Percentiles rank a stretch among this genome's conserved stretches.
Conservation (phyloP, 805 yeast species). For the Metschnikowia gelsemii region DNA sequence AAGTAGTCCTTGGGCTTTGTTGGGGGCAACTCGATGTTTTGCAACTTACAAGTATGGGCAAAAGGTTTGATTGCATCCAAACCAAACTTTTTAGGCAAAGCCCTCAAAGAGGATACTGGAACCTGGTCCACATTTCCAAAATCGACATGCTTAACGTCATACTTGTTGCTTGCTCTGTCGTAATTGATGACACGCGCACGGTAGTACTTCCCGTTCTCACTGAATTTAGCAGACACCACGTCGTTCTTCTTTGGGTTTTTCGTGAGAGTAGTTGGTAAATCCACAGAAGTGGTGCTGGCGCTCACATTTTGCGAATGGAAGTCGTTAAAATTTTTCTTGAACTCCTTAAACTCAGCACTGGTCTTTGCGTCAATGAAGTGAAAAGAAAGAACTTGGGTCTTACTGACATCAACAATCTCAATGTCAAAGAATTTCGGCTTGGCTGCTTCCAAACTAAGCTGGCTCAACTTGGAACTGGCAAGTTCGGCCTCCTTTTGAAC, state of each 20-base stretch:
- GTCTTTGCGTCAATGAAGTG: constrained; percentile 43
- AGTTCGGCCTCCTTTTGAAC: constrained; percentile 29
- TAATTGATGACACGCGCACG: constrained; percentile 53
- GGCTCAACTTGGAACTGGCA: constrained; percentile 21
- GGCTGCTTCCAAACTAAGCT: constrained; percentile 24
- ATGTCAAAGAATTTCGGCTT: constrained; percentile 51
- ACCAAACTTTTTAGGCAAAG: constrained; percentile 52
- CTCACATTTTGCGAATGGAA: constrained; percentile 41
- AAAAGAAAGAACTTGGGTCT: constrained; percentile 45
- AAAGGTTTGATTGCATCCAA: constrained; percentile 45
- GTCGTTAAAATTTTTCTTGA: constrained; percentile 49
- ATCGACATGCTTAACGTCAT: constrained; percentile 58
- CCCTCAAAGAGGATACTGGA: constrained; percentile 44
- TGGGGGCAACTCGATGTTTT: constrained; percentile 59
- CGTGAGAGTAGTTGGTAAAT: constrained; percentile 39
- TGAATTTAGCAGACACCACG: constrained; percentile 52
- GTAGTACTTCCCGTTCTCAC: constrained; percentile 53
- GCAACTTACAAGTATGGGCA: constrained; percentile 54
- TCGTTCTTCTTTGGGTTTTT: constrained; percentile 55
- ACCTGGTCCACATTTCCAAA: constrained; percentile 56
- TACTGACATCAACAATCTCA: constrained; percentile 50
- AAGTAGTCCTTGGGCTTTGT: constrained; percentile 52
- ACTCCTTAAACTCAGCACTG: constrained; percentile 36
- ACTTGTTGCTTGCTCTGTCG: constrained; percentile 44
- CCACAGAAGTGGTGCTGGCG: constrained; percentile 37